Evolutionary conservation across 352 stramenopile genomes (phyloP).

Genomic region (Globisporangium nagaii): DNA sequence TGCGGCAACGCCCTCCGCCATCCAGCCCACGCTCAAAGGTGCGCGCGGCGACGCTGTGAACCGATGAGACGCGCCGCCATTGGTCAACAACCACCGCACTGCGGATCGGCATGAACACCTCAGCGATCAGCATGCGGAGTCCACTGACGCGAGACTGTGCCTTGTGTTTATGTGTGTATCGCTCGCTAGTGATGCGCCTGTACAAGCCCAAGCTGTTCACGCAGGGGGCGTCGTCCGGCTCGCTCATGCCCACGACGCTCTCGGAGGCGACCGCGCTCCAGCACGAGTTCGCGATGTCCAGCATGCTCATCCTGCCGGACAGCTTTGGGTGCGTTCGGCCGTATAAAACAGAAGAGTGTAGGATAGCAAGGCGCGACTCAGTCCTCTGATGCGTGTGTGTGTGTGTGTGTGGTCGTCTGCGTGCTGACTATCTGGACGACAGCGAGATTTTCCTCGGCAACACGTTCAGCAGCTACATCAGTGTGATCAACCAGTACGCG

Average conservation of each 20-base stretch:
- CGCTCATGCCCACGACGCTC: constrained; percentile 60
- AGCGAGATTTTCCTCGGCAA: constrained; percentile 91
- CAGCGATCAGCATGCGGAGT: not conserved
- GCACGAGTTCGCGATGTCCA: constrained; percentile 85
- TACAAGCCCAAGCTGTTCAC: constrained; percentile 87
- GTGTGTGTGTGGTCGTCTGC: not conserved
- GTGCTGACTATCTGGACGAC: not conserved
- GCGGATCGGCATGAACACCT: too few relatives aligned
- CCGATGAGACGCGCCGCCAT: too few relatives aligned
- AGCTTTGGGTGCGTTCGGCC: constrained; percentile 79
- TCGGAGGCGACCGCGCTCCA: constrained; percentile 32
- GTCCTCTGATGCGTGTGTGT: too few relatives aligned
- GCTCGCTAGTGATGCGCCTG: constrained; percentile 77
- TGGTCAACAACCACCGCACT: too few relatives aligned
- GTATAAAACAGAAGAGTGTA: too few relatives aligned
- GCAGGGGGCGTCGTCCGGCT: constrained; percentile 40
- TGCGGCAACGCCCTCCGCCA: constrained; percentile 1
- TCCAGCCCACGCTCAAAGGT: constrained; percentile 83
- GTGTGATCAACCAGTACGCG: constrained; percentile 87
- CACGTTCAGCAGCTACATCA: constrained; percentile 92
- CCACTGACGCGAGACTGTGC: too few relatives aligned
- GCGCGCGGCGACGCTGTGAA: not conserved
- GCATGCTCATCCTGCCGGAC: constrained; percentile 86
- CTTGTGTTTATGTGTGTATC: not conserved
- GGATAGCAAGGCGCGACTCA: too few relatives aligned